phyloP scores from a whole-genome alignment of 306 rosid species.

The Cicer cuneatum region DNA sequence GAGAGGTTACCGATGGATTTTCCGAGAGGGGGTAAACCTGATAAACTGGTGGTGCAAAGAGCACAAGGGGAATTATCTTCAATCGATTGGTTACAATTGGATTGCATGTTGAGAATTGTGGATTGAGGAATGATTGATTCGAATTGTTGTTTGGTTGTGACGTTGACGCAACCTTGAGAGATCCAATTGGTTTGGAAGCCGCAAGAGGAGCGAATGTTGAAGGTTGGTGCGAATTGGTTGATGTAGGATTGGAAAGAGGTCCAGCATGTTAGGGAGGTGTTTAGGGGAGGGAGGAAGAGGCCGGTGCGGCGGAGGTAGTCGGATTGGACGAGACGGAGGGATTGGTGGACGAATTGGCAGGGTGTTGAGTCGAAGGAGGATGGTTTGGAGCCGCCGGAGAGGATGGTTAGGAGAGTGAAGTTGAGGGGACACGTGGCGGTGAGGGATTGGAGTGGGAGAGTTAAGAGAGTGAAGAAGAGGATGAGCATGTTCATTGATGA shows the following conservation, averaged over 20 bases:
- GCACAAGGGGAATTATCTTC: conserved; percentile 80
- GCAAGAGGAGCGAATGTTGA: conserved; percentile 44
- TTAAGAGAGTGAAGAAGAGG: conserved; percentile 2
- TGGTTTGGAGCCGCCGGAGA: conserved; percentile 37
- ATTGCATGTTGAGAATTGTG: background rate
- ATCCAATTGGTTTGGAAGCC: conserved; percentile 37
- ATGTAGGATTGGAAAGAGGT: conserved; percentile 41
- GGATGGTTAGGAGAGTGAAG: conserved; percentile 61
- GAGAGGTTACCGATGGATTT: conserved; percentile 61
- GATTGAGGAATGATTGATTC: conserved; percentile 45
- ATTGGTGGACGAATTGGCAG: conserved; percentile 61
- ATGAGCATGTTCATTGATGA: background rate
- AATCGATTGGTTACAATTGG: conserved; percentile 63
- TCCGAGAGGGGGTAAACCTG: conserved; percentile 55
- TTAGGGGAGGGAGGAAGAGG: conserved; percentile 52
- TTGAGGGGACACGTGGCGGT: conserved; percentile 67
- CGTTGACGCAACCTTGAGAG: conserved; percentile 70
- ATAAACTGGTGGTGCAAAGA: conserved; percentile 58
- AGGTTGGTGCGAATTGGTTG: conserved; percentile 20
- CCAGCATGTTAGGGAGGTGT: conserved; percentile 46
- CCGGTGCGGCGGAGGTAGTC: conserved; percentile 59
- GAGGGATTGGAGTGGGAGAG: conserved; percentile 2
- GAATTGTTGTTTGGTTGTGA: conserved; percentile 62
- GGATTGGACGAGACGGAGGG: conserved; percentile 70
- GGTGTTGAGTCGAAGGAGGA: conserved; percentile 29